Evolutionary conservation across 768 basidiomycete species (phyloP).

Genomic region (Leucocoprinus leucothites): DNA sequence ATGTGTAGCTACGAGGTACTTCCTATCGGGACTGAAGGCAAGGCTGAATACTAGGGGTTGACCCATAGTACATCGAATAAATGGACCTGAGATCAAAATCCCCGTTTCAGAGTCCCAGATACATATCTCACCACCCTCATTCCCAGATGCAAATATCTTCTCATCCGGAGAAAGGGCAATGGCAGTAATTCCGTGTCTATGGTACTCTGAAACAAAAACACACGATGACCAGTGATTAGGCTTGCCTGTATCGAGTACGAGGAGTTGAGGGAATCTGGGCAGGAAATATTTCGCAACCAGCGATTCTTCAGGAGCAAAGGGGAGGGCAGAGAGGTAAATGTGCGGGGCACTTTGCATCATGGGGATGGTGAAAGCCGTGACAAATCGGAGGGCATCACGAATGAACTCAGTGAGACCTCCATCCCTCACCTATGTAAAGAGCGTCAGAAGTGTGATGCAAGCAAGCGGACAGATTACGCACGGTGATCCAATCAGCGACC

Average conservation of each 20-base stretch:
- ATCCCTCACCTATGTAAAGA: no score
- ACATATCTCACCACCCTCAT: conserved; percentile 23
- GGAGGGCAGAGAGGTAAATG: conserved; percentile 25
- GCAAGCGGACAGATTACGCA: conserved; percentile 3
- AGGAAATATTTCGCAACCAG: conserved; percentile 15
- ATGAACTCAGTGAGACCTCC: no score
- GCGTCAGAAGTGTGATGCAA: background rate
- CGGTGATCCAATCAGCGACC: conserved; percentile 14
- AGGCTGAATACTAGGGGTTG: background rate
- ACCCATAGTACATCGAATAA: conserved; percentile 15
- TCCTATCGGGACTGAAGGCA: conserved; percentile 27
- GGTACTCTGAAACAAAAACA: no score
- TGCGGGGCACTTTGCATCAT: conserved; percentile 22
- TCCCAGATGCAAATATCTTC: conserved; percentile 22
- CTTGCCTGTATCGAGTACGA: conserved; percentile 12
- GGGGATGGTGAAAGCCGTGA: conserved; percentile 14
- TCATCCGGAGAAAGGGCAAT: conserved; percentile 27
- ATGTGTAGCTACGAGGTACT: conserved; percentile 20
- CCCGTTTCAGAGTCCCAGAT: conserved; percentile 16
- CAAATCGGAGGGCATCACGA: no score
- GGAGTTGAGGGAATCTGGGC: conserved; percentile 9
- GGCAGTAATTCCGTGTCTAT: conserved; percentile 8
- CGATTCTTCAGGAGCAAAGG: conserved; percentile 22
- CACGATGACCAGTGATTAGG: no score
- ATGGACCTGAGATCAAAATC: conserved; percentile 11